Conservation (phyloP, 352 stramenopile species). For the Phytopythium aichiense region DNA sequence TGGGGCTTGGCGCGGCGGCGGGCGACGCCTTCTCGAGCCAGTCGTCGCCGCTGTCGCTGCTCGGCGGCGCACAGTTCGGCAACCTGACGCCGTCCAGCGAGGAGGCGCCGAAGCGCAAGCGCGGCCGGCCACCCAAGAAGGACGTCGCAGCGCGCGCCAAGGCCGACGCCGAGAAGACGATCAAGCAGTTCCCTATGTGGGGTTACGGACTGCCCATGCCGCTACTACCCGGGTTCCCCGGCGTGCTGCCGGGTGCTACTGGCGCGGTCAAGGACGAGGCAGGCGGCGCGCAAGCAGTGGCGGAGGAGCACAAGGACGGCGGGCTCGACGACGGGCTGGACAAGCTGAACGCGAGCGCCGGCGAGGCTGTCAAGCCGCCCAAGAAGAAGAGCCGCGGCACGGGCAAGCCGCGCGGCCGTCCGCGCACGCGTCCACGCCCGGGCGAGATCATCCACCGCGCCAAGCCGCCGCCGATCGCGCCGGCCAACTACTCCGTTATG, state of each 20-base stretch:
- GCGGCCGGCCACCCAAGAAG: conserved; percentile 64
- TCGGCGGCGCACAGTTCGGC: conserved; percentile 23
- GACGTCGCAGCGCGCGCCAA: conserved; percentile 48
- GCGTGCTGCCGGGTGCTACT: conserved; percentile 27
- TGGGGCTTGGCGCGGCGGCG: conserved; percentile 6
- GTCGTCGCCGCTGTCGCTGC: conserved; percentile 23
- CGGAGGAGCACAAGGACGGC: conserved; percentile 14
- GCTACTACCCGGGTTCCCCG: conserved; percentile 38
- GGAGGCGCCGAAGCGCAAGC: conserved; percentile 62
- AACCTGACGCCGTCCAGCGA: conserved; percentile 28
- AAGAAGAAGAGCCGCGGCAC: conserved; percentile 80
- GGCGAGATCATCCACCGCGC: conserved; percentile 71
- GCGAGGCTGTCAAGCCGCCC: conserved; percentile 27
- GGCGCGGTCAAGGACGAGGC: conserved; percentile 28
- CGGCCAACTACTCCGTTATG: conserved; percentile 73
- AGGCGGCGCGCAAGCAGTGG: conserved; percentile 16
- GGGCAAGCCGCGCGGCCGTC: conserved; percentile 63
- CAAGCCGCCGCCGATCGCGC: conserved; percentile 67
- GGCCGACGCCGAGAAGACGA: conserved; percentile 42
- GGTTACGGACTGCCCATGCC: conserved; percentile 56
- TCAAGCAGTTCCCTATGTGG: conserved; percentile 67
- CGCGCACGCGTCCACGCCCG: conserved; percentile 64
- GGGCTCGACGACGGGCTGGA: conserved; percentile 13
- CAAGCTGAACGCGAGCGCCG: conserved; percentile 17
- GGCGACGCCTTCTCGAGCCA: conserved; percentile 17